Evolutionary conservation across 306 rosid genomes (phyloP).

Genomic region (Notholithocarpus densiflorus): DNA sequence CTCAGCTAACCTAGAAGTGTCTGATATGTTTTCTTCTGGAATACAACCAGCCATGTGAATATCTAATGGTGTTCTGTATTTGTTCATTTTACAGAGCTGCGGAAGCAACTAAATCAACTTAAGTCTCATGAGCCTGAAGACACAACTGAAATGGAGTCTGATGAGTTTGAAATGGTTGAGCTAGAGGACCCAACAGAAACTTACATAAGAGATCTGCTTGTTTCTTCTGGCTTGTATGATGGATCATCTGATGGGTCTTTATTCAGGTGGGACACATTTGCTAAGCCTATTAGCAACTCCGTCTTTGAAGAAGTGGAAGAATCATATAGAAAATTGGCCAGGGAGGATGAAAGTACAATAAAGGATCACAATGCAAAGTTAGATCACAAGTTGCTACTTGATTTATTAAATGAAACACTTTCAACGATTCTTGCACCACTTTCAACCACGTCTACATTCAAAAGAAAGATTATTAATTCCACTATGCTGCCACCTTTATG

Average conservation of each 20-base stretch:
- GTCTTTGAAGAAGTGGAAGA: conserved; percentile 90
- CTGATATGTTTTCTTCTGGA: conserved; percentile 3
- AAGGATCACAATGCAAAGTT: conserved; percentile 42
- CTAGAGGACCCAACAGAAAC: conserved; percentile 75
- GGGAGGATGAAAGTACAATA: conserved; percentile 27
- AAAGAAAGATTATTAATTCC: conserved; percentile 47
- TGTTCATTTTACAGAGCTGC: conserved; percentile 55
- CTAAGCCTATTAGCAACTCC: conserved; percentile 63
- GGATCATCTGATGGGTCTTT: conserved; percentile 69
- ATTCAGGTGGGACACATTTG: conserved; percentile 51
- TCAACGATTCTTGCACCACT: conserved; percentile 63
- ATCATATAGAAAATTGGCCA: conserved; percentile 42
- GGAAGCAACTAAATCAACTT: conserved; percentile 81
- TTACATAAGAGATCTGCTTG: conserved; percentile 76
- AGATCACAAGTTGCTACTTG: conserved; percentile 60
- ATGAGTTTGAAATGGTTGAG: conserved; percentile 47
- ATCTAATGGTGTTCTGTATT: conserved; percentile 14
- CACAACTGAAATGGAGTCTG: conserved; percentile 34
- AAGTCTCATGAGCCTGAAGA: conserved; percentile 56
- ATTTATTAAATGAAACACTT: conserved; percentile 79
- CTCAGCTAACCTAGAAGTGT: neutral
- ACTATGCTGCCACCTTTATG: conserved; percentile 40
- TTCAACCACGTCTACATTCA: conserved; percentile 39
- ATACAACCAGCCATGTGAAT: conserved; percentile 9
- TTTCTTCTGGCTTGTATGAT: conserved; percentile 82